phyloP scores from a whole-genome alignment of 768 basidiomycete species.

The Tulasnella sp. region DNA sequence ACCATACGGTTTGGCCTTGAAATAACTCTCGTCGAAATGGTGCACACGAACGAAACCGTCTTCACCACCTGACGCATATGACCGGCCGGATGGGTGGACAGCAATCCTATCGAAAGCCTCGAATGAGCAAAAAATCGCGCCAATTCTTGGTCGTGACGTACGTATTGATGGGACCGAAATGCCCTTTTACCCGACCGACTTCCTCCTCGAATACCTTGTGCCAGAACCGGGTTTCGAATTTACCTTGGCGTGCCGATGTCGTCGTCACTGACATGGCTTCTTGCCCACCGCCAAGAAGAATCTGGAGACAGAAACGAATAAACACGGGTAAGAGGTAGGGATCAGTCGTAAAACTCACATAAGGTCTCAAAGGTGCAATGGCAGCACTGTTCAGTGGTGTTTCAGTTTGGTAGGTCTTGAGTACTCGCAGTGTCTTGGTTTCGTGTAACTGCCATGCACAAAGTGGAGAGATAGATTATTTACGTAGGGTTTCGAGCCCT shows the following conservation, averaged over 20 bases:
- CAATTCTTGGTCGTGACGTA: constrained; percentile 33
- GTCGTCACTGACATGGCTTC: constrained; percentile 97
- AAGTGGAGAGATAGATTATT: neutral
- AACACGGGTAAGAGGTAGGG: neutral
- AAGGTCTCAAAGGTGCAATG: constrained; percentile 70
- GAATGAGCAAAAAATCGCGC: neutral
- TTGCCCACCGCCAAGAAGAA: constrained; percentile 91
- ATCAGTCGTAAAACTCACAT: constrained; percentile 36
- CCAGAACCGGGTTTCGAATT: constrained; percentile 98
- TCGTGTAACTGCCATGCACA: constrained; percentile 56
- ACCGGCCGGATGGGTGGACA: constrained; percentile 75
- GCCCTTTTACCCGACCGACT: constrained; percentile 91
- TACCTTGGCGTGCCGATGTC: constrained; percentile 84
- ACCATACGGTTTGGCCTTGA: constrained; percentile 82
- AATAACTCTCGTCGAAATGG: constrained; percentile 91
- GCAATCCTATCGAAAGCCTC: constrained; percentile 50
- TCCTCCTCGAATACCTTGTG: constrained; percentile 96
- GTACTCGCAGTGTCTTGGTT: constrained; percentile 71
- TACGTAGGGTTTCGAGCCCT: neutral
- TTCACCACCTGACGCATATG: constrained; percentile 90
- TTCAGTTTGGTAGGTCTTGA: constrained; percentile 89
- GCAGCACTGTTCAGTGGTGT: constrained; percentile 93
- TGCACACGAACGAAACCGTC: constrained; percentile 90
- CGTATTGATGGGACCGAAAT: constrained; percentile 96
- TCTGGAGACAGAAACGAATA: constrained; percentile 30